These are phyloP conservation scores for Ziziphus jujuba DNA, from an alignment of 306 rosid genomes.

Conservation along the genomic window DNA sequence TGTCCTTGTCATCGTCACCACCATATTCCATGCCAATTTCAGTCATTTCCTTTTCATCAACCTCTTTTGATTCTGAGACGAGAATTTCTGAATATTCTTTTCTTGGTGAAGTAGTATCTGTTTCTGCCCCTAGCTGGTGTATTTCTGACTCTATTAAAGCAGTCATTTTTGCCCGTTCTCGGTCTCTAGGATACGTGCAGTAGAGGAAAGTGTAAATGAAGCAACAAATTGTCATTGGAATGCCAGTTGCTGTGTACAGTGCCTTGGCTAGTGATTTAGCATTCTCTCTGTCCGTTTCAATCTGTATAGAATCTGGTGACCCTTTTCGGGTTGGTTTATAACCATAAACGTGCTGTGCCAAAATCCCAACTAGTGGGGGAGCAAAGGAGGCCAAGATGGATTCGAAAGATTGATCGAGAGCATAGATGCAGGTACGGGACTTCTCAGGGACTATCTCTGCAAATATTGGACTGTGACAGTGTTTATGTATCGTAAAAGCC, in stretches of 20 bases:
- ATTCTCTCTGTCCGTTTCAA: conserved; percentile 72
- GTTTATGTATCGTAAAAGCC: conserved; percentile 4
- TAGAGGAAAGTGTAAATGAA: conserved; percentile 71
- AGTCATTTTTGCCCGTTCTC: conserved; percentile 74
- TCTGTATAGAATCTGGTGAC: conserved; percentile 43
- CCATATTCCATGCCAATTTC: too few species aligned
- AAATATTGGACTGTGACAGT: conserved; percentile 80
- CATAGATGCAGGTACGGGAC: conserved; percentile 74
- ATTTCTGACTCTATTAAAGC: conserved; percentile 65
- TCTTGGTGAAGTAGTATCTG: conserved; percentile 16
- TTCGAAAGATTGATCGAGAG: conserved; percentile 75
- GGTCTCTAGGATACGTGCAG: conserved; percentile 77
- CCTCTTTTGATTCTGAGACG: conserved; percentile 18
- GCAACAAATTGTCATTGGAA: conserved; percentile 67
- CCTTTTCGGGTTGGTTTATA: conserved; percentile 65
- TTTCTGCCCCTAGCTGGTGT: conserved; percentile 47
- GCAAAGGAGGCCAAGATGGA: conserved; percentile 74
- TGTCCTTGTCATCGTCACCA: conserved; percentile 13
- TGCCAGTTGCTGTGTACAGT: conserved; percentile 61
- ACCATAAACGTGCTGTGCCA: conserved; percentile 69
- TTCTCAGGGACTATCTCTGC: conserved; percentile 91
- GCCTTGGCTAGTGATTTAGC: conserved; percentile 82
- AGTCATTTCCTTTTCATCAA: conserved; percentile 20
- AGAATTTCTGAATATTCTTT: conserved; percentile 39
- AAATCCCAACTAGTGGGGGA: conserved; percentile 72